Conservation (phyloP, 441 rosid genomes). For the Theobroma grandiflorum region DNA sequence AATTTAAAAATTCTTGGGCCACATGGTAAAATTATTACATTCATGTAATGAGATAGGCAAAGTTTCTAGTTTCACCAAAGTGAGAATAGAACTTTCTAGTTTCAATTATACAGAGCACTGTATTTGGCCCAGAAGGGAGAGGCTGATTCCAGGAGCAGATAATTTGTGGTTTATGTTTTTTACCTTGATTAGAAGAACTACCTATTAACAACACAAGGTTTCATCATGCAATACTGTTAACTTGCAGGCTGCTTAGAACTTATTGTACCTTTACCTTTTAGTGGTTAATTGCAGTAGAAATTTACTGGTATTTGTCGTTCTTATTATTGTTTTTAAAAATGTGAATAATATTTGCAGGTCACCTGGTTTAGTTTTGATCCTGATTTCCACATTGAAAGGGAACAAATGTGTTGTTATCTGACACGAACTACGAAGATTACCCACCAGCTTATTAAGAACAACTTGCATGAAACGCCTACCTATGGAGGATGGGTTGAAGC, state of each 20-base stretch:
- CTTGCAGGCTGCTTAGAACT: not conserved
- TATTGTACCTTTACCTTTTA: constrained; percentile 6
- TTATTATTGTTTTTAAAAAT: constrained; percentile 37
- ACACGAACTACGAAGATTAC: constrained; percentile 89
- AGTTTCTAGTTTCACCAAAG: constrained; percentile 17
- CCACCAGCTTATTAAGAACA: constrained; percentile 89
- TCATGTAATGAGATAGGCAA: not conserved
- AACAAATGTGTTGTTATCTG: constrained; percentile 95
- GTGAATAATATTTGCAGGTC: constrained; percentile 58
- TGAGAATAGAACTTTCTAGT: not conserved
- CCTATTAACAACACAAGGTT: not conserved
- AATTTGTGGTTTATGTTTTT: not conserved
- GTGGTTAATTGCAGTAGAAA: not conserved
- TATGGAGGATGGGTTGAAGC: constrained; percentile 99
- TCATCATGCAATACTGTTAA: not conserved
- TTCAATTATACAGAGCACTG: not conserved
- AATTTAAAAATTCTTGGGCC: not conserved
- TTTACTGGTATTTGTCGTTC: constrained; percentile 20
- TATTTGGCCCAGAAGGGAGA: not conserved
- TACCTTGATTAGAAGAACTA: not conserved
- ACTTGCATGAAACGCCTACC: constrained; percentile 98
- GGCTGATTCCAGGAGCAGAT: not conserved
- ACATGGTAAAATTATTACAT: not conserved
- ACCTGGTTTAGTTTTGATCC: constrained; percentile 99
- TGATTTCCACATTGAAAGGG: constrained; percentile 82